phyloP scores from a whole-genome alignment of 495 filamentous ascomycete genomes.

The Copromyces sp. region DNA sequence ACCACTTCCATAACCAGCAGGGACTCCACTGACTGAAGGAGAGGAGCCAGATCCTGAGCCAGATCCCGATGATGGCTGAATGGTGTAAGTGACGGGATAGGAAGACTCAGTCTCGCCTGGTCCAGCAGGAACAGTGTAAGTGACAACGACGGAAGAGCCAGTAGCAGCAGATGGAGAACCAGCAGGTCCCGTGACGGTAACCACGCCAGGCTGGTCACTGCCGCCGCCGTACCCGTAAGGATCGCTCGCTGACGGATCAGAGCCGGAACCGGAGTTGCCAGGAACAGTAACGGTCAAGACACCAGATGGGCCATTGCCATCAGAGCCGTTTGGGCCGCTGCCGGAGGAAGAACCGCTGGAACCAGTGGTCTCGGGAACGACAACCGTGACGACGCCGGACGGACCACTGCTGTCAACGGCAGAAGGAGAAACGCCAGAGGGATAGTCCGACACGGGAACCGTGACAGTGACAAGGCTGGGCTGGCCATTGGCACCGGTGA shows the following conservation, averaged over 20 bases:
- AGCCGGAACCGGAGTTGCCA: not conserved
- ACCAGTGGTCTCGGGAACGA: not conserved
- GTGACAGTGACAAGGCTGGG: not conserved
- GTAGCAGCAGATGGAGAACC: not conserved
- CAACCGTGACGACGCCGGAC: not conserved
- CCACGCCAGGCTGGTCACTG: not conserved
- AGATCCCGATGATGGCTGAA: not conserved
- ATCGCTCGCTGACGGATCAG: conserved; percentile 1
- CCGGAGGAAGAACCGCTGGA: not conserved
- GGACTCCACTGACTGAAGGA: not conserved
- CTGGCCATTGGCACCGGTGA: not conserved
- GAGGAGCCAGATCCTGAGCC: not conserved
- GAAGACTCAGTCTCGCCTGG: conserved; percentile 1
- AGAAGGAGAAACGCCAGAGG: not conserved
- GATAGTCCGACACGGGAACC: not conserved
- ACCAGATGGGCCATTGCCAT: not conserved
- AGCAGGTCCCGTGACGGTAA: conserved; percentile 5
- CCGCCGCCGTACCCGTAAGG: not conserved
- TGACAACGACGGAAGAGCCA: conserved; percentile 6
- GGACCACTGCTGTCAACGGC: not conserved
- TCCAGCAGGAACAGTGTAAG: conserved; percentile 11
- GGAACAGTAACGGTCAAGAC: conserved; percentile 4
- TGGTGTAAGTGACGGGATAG: conserved; percentile 17
- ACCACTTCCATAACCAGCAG: conserved; percentile 3
- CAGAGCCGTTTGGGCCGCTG: not conserved